Conservation (phyloP, 1,139 yeast genomes). For the Diutina catenulata region DNA sequence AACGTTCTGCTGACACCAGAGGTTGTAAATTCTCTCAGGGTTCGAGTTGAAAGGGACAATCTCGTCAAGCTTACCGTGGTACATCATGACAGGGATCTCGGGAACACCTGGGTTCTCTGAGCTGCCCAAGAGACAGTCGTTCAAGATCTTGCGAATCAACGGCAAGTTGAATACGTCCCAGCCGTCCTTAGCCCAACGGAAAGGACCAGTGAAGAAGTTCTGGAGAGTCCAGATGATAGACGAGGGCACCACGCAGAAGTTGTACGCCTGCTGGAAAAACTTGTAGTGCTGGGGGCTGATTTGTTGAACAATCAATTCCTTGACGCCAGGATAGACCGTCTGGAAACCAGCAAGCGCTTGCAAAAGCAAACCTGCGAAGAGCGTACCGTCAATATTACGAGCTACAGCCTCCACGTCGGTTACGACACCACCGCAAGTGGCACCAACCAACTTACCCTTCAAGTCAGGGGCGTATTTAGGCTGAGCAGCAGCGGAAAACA, state of each 20-base stretch:
- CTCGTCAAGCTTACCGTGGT: conserved; percentile 8
- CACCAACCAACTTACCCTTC: background rate
- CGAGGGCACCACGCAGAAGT: conserved; percentile 8
- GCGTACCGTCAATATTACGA: conserved; percentile 13
- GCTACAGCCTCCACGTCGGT: conserved; percentile 17
- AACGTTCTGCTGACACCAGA: conserved; percentile 7
- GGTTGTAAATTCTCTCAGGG: conserved; percentile 6
- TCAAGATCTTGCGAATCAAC: conserved; percentile 4
- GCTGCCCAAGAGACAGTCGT: conserved; percentile 7
- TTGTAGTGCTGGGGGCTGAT: background rate
- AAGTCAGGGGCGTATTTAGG: conserved; percentile 2
- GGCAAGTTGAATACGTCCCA: conserved; percentile 12
- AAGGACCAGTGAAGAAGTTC: conserved; percentile 12
- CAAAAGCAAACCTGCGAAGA: conserved; percentile 17
- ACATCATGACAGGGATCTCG: conserved; percentile 9
- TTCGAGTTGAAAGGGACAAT: conserved; percentile 8
- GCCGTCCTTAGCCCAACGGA: conserved; percentile 10
- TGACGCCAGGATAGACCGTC: conserved; percentile 15
- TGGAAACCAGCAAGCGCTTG: conserved; percentile 17
- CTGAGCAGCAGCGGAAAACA: background rate
- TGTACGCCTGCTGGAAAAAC: conserved; percentile 5
- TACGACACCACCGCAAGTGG: conserved; percentile 18
- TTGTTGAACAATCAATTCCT: background rate
- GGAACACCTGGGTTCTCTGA: conserved; percentile 11
- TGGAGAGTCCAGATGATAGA: conserved; percentile 8